Evolutionary conservation across 331 rosid genomes (phyloP).

Genomic region (Erythrophleum ivorense): DNA sequence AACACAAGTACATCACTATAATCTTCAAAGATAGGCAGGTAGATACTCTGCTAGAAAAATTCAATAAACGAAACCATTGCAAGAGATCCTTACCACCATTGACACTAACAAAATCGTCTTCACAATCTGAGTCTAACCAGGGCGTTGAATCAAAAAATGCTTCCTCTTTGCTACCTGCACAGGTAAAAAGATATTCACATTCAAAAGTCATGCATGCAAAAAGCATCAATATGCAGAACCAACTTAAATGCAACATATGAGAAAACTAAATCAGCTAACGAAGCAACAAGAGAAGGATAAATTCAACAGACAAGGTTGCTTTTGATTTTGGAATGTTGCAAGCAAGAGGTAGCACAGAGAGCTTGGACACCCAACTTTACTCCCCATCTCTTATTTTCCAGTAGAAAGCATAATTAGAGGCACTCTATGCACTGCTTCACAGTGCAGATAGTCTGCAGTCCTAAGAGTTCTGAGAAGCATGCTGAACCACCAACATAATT

Average conservation of each 20-base stretch:
- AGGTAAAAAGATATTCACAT: conserved; percentile 10
- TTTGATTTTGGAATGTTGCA: conserved; percentile 3
- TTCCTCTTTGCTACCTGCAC: conserved; percentile 83
- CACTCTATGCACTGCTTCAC: background rate
- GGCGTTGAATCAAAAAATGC: conserved; percentile 76
- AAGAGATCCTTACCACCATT: conserved; percentile 83
- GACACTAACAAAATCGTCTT: conserved; percentile 87
- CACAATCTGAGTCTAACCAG: conserved; percentile 93
- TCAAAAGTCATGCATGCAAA: conserved; percentile 20
- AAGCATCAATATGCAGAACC: background rate
- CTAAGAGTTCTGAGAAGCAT: background rate
- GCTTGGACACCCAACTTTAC: conserved; percentile 19
- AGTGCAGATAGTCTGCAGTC: background rate
- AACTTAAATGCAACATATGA: background rate
- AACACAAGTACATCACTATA: background rate
- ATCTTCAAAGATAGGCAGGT: background rate
- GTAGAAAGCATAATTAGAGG: conserved; percentile 13
- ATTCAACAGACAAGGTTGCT: background rate
- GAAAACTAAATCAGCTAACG: background rate
- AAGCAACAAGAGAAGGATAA: background rate
- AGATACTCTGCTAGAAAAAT: conserved; percentile 4
- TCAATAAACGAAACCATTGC: conserved; percentile 18
- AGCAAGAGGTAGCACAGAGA: background rate
- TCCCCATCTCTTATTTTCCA: background rate
- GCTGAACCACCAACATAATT: conserved; percentile 12